Percentiles rank a stretch among this genome's conserved stretches.
These are phyloP conservation scores for Arthrinium puccinioides DNA, from an alignment of 2,329 filamentous ascomycete species.

Conservation along the genomic window DNA sequence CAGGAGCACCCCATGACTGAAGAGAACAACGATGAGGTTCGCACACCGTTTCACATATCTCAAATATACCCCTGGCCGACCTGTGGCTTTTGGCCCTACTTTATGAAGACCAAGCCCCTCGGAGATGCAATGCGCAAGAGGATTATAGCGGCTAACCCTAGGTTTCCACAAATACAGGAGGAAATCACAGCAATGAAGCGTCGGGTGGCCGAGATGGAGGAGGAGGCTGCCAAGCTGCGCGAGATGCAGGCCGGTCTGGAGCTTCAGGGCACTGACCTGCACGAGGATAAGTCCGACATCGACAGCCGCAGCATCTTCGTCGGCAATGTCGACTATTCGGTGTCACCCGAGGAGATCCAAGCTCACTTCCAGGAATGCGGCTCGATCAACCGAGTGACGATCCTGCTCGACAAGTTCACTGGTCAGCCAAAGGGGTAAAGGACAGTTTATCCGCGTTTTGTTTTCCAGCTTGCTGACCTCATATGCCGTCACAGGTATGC, in stretches of 20 bases:
- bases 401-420: constrained; percentile 95
- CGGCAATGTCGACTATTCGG: constrained; percentile 96
- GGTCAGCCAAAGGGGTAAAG: constrained; percentile 97
- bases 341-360: constrained; percentile 95
- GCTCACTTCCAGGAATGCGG: constrained; percentile 96
- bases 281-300: constrained; percentile 89
- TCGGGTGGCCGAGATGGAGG: constrained; percentile 83
- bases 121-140: constrained; percentile 5
- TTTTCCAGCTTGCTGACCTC: constrained; percentile 1
- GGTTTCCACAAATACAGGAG: constrained; percentile 38
- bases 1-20: constrained; percentile 13
- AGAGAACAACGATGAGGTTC: constrained; percentile 41
- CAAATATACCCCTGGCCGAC: constrained; percentile 6
- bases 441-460: too few relatives aligned
- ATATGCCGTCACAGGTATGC: constrained; percentile 62
- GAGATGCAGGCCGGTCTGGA: constrained; percentile 86
- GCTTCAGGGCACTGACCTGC: constrained; percentile 70
- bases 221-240: constrained; percentile 76
- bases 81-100: constrained; percentile 11
- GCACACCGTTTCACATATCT: constrained; percentile 10
- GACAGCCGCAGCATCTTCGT: constrained; percentile 96
- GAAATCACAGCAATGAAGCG: constrained; percentile 85
- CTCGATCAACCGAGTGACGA: constrained; percentile 96
- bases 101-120: constrained; percentile 6
- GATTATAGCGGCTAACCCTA: constrained; percentile 14